Evolutionary conservation across 148 eudicot genomes (phyloP).

Genomic region (Beta vulgaris): DNA sequence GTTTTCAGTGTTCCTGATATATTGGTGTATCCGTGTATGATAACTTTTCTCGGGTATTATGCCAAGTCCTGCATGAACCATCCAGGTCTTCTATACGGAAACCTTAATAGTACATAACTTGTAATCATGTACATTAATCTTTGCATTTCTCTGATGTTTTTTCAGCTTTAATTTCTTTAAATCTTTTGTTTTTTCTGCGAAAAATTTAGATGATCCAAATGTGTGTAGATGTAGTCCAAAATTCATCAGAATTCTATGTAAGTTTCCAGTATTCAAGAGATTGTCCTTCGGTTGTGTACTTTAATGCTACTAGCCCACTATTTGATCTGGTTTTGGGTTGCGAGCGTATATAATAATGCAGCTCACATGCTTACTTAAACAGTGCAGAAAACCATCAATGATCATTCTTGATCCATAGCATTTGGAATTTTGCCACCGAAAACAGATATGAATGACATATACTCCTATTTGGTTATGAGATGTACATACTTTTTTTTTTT

Average conservation of each 20-base stretch:
- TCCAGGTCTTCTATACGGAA: slow-evolving; percentile 20
- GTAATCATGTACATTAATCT: slow-evolving; percentile 24
- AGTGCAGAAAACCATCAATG: slow-evolving; percentile 5
- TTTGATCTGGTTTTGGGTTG: slow-evolving; percentile 30
- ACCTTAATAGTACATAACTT: slow-evolving; percentile 1
- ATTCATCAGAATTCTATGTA: neutral
- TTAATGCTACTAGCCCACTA: neutral
- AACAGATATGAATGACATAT: neutral
- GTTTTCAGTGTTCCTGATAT: neutral
- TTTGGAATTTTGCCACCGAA: too few relatives aligned
- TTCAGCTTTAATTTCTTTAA: neutral
- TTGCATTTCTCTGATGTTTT: neutral
- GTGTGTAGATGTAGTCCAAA: slow-evolving; percentile 29
- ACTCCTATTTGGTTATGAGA: too few relatives aligned
- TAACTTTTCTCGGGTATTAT: neutral
- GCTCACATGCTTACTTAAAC: slow-evolving; percentile 19
- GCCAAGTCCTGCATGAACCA: neutral
- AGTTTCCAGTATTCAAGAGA: slow-evolving; percentile 12
- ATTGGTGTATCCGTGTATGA: neutral
- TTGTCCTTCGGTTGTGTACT: neutral
- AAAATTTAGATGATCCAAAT: slow-evolving; percentile 9
- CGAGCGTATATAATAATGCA: slow-evolving; percentile 30
- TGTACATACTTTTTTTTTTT: too few relatives aligned
- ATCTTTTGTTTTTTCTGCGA: neutral
- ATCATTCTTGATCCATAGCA: slow-evolving; percentile 4